Percentiles rank a stretch among this genome's conserved stretches.
These are phyloP conservation scores for Austropuccinia psidii DNA, from an alignment of 1,284 basidiomycete genomes.

Conservation along the genomic window DNA sequence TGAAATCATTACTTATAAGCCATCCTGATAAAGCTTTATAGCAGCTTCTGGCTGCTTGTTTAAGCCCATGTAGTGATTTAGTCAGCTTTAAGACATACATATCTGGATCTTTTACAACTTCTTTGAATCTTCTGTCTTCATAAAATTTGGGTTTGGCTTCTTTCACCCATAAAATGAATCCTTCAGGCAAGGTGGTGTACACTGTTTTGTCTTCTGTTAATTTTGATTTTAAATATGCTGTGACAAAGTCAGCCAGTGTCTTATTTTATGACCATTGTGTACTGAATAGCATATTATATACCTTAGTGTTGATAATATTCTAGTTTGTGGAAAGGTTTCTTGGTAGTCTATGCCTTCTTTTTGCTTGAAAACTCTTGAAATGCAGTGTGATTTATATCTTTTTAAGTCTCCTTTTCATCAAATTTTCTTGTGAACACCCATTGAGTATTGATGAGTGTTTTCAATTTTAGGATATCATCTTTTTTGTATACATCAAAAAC, in stretches of 20 bases:
- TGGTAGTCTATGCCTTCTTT: slow-evolving; percentile 22
- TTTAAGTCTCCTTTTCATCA: not conserved
- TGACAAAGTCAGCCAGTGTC: slow-evolving; percentile 28
- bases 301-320: not conserved
- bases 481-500: slow-evolving; percentile 14
- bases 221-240: slow-evolving; percentile 13
- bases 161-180: slow-evolving; percentile 15
- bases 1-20: not conserved
- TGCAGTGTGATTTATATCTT: slow-evolving; percentile 15
- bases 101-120: not conserved
- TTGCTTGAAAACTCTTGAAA: slow-evolving; percentile 2
- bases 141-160: slow-evolving; percentile 15
- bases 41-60: not conserved
- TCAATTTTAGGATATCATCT: not conserved
- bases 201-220: slow-evolving; percentile 11
- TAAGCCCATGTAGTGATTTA: slow-evolving; percentile 8
- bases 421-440: slow-evolving; percentile 11
- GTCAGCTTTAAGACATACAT: slow-evolving; percentile 13
- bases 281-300: not conserved
- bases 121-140: not conserved
- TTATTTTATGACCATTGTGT: not conserved
- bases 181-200: slow-evolving; percentile 10
- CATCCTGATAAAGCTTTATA: not conserved
- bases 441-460: not conserved
- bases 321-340: slow-evolving; percentile 19